These are phyloP conservation scores for Solanum pinnatisectum DNA, from an alignment of 257 asterid genomes.

Conservation along the genomic window DNA sequence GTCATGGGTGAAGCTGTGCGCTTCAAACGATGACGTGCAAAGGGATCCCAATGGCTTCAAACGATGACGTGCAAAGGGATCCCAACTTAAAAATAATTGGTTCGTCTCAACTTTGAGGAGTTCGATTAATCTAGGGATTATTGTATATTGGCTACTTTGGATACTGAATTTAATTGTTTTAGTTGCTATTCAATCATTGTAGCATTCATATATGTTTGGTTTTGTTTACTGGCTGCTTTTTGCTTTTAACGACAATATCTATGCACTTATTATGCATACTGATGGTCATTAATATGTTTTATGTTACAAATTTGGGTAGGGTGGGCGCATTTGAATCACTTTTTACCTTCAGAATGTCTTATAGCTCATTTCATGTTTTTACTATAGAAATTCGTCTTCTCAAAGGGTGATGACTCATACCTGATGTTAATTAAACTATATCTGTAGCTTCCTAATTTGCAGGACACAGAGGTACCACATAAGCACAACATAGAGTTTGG, in stretches of 20 bases:
- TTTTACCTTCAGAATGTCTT: background rate
- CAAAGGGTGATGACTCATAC: background rate
- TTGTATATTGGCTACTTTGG: background rate
- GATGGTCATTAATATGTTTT: background rate
- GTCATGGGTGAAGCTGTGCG: background rate
- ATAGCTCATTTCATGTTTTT: background rate
- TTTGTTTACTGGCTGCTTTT: background rate
- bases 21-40: background rate
- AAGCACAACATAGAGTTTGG: constrained; percentile 11
- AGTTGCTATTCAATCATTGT: background rate
- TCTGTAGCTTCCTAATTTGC: constrained; percentile 10
- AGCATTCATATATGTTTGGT: background rate
- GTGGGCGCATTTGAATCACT: background rate
- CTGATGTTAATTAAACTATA: constrained; percentile 3
- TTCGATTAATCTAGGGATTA: background rate
- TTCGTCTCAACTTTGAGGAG: background rate
- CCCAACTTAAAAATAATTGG: background rate
- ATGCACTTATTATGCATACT: background rate
- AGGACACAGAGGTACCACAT: constrained; percentile 24
- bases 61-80: background rate
- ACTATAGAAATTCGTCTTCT: background rate
- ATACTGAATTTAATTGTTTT: background rate
- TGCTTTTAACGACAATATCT: background rate
- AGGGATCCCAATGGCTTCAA: background rate
- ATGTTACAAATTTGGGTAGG: background rate